These are phyloP conservation scores for Coelastrella sp. DNA, from an alignment of 139 green algal species.

Conservation along the genomic window DNA sequence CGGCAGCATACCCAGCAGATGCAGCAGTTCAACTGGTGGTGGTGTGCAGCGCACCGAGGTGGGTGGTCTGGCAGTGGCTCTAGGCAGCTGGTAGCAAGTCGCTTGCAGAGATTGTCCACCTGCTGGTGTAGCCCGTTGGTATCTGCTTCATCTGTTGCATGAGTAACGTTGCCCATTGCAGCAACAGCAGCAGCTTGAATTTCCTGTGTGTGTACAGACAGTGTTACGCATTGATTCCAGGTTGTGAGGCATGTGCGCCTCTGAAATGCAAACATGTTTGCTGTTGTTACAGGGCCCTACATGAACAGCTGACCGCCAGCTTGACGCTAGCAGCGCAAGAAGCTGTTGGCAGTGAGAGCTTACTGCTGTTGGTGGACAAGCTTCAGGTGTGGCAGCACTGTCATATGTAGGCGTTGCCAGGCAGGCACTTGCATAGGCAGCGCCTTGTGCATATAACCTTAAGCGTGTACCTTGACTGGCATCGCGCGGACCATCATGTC, in stretches of 20 bases:
- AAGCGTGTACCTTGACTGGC: too few species aligned
- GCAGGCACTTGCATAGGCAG: too few species aligned
- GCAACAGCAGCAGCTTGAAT: too few species aligned
- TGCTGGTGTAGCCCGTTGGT: too few species aligned
- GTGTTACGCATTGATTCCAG: not conserved
- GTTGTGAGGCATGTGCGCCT: not conserved
- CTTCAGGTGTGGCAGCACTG: constrained; percentile 14
- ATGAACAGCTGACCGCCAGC: not conserved
- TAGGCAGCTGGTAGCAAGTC: too few species aligned
- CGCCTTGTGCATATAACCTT: too few species aligned
- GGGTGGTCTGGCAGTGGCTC: too few species aligned
- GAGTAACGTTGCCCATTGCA: too few species aligned
- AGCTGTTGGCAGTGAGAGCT: constrained; percentile 26
- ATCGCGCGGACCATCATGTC: too few species aligned
- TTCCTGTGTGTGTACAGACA: not conserved
- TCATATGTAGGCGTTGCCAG: too few species aligned
- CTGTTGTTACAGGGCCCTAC: not conserved
- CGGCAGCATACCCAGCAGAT: constrained; percentile 8
- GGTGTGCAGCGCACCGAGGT: constrained; percentile 18
- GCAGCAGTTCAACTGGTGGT: not conserved
- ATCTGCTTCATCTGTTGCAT: too few species aligned
- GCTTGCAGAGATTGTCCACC: too few species aligned
- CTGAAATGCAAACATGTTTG: not conserved
- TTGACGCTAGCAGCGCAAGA: constrained; percentile 5
- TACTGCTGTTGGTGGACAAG: constrained; percentile 50